Evolutionary conservation across 805 yeast genomes (phyloP).

Genomic region (Kodamaea fukazawae): DNA sequence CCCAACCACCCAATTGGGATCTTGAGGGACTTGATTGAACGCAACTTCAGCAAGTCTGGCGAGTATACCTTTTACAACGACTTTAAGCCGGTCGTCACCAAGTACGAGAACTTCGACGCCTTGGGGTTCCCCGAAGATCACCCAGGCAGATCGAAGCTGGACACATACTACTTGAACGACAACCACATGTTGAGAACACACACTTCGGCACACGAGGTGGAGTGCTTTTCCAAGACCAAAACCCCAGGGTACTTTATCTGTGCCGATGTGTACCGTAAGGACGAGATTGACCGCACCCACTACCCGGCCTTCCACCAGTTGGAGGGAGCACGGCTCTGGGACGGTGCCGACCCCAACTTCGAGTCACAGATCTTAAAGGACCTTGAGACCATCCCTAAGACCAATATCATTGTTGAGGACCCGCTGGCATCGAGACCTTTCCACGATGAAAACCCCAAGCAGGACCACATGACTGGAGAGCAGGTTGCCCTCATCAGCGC

Average conservation of each 20-base stretch:
- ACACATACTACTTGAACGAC: slow-evolving; percentile 85
- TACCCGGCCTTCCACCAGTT: slow-evolving; percentile 97
- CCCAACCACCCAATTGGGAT: slow-evolving; percentile 89
- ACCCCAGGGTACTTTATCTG: slow-evolving; percentile 89
- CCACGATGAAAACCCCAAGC: slow-evolving; percentile 72
- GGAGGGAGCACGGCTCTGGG: slow-evolving; percentile 94
- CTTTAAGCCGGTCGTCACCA: slow-evolving; percentile 80
- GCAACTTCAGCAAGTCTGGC: slow-evolving; percentile 61
- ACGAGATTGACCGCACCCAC: slow-evolving; percentile 92
- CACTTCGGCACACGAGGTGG: slow-evolving; percentile 94
- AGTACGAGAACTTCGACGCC: slow-evolving; percentile 83
- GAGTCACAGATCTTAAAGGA: slow-evolving; percentile 43
- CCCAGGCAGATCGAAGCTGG: slow-evolving; percentile 89
- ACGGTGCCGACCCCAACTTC: slow-evolving; percentile 45
- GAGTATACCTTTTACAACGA: slow-evolving; percentile 70
- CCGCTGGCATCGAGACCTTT: slow-evolving; percentile 47
- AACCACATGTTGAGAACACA: slow-evolving; percentile 80
- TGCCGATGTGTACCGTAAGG: slow-evolving; percentile 95
- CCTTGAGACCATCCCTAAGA: slow-evolving; percentile 60
- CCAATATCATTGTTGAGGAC: slow-evolving; percentile 76
- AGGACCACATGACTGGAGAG: slow-evolving; percentile 63
- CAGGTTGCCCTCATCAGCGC: slow-evolving; percentile 68
- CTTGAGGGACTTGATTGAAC: slow-evolving; percentile 69
- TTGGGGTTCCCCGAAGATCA: slow-evolving; percentile 90
- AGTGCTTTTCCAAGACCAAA: slow-evolving; percentile 63